Evolutionary conservation across 176 grass and related monocot genomes (phyloP).

Genomic region (Saccharum spontaneum): DNA sequence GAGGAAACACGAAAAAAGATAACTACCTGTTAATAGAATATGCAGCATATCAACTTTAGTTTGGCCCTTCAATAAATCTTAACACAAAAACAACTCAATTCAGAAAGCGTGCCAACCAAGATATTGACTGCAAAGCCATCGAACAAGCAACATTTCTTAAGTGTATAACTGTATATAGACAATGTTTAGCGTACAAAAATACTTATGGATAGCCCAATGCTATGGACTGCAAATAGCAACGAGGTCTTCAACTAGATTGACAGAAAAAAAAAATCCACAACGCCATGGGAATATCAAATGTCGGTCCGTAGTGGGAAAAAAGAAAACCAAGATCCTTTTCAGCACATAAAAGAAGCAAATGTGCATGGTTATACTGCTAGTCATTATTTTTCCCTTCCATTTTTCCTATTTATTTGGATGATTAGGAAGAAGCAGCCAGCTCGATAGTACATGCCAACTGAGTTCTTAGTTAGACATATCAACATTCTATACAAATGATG

Average conservation of each 20-base stretch:
- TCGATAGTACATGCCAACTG: constrained; percentile 15
- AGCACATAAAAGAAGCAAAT: constrained; percentile 26
- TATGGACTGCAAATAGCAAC: background rate
- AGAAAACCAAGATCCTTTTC: background rate
- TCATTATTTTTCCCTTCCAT: background rate
- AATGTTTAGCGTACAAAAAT: constrained; percentile 10
- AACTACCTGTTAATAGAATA: background rate
- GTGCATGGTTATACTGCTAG: constrained; percentile 12
- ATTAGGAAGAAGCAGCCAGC: constrained; percentile 4
- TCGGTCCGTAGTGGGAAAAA: background rate
- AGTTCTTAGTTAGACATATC: constrained; percentile 23
- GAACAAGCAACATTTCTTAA: constrained; percentile 1
- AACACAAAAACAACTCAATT: constrained; percentile 28
- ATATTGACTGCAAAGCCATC: background rate
- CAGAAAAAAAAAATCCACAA: background rate
- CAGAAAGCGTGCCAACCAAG: constrained; percentile 16
- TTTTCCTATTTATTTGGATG: constrained; percentile 18
- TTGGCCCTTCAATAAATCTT: background rate
- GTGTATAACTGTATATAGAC: background rate
- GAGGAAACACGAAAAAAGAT: background rate
- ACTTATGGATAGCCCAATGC: constrained; percentile 5
- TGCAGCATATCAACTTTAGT: constrained; percentile 3
- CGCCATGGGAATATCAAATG: background rate
- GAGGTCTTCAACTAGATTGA: background rate
- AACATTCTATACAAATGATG: constrained; percentile 18